Conservation (phyloP, 805 yeast species). For the Ogataea salicorniae region DNA sequence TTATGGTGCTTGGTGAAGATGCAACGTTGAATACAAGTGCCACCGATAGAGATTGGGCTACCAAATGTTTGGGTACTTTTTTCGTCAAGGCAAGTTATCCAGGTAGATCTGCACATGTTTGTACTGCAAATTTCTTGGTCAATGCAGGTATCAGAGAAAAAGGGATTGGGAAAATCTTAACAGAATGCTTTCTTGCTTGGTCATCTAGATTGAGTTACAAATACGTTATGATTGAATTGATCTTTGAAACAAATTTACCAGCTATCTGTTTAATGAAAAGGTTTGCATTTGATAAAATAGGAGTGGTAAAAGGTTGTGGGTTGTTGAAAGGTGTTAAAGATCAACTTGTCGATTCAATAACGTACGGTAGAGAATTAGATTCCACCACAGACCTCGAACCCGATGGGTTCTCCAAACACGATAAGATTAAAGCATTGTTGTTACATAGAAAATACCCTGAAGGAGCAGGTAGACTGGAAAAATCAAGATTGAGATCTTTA, state of each 20-base stretch:
- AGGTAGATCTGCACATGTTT: conserved; percentile 89
- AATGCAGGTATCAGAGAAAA: conserved; percentile 90
- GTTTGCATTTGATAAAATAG: conserved; percentile 70
- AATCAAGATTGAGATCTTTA: conserved; percentile 75
- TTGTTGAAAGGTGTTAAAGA: conserved; percentile 76
- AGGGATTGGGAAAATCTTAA: conserved; percentile 83
- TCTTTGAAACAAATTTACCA: conserved; percentile 83
- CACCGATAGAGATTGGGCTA: conserved; percentile 71
- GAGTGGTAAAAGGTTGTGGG: conserved; percentile 83
- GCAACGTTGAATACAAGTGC: conserved; percentile 37
- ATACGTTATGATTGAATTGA: conserved; percentile 75
- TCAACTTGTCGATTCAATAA: conserved; percentile 74
- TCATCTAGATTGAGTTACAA: conserved; percentile 86
- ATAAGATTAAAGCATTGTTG: conserved; percentile 69
- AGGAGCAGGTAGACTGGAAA: conserved; percentile 74
- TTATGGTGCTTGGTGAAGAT: conserved; percentile 73
- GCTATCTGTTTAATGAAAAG: conserved; percentile 76
- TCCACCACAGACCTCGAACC: conserved; percentile 35
- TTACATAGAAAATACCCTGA: conserved; percentile 86
- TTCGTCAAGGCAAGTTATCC: conserved; percentile 85
- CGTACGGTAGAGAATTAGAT: conserved; percentile 76
- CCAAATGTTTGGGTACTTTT: conserved; percentile 86
- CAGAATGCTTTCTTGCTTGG: conserved; percentile 86
- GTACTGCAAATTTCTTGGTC: conserved; percentile 82
- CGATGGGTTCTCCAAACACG: conserved; percentile 49